Evolutionary conservation across 257 asterid species (phyloP).

Genomic region (Solanum chmielewskii): DNA sequence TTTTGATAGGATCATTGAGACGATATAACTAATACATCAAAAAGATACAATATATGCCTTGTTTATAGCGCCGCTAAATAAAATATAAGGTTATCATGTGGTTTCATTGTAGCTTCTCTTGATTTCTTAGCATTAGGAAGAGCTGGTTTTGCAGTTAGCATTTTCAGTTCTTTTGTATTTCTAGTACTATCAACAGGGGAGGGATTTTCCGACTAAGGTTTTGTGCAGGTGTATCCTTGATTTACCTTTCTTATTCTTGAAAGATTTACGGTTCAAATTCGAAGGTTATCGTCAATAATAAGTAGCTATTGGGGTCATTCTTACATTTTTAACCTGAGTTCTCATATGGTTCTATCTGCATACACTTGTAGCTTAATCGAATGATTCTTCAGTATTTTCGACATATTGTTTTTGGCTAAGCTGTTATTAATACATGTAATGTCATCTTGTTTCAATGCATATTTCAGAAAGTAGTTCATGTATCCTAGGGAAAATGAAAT

Average conservation of each 20-base stretch:
- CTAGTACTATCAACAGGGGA: constrained; percentile 64
- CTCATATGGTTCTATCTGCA: background rate
- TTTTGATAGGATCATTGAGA: no score
- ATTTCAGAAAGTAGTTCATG: background rate
- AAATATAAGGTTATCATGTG: background rate
- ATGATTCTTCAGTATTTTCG: background rate
- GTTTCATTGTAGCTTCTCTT: constrained; percentile 67
- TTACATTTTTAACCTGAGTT: background rate
- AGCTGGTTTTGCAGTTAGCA: constrained; percentile 87
- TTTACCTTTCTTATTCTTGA: background rate
- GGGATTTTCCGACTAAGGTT: constrained; percentile 35
- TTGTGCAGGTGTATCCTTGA: background rate
- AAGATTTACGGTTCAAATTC: background rate
- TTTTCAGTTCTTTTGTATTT: constrained; percentile 60
- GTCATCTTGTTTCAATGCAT: background rate
- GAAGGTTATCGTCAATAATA: background rate
- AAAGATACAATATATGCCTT: no score
- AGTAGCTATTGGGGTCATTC: background rate
- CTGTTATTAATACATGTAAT: background rate
- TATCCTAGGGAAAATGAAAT: background rate
- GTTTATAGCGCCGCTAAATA: no score
- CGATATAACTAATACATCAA: no score
- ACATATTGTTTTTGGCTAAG: background rate
- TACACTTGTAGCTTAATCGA: background rate
- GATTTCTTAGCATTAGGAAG: constrained; percentile 88